phyloP scores from a whole-genome alignment of 306 rosid species.

The Fragaria vesca region DNA sequence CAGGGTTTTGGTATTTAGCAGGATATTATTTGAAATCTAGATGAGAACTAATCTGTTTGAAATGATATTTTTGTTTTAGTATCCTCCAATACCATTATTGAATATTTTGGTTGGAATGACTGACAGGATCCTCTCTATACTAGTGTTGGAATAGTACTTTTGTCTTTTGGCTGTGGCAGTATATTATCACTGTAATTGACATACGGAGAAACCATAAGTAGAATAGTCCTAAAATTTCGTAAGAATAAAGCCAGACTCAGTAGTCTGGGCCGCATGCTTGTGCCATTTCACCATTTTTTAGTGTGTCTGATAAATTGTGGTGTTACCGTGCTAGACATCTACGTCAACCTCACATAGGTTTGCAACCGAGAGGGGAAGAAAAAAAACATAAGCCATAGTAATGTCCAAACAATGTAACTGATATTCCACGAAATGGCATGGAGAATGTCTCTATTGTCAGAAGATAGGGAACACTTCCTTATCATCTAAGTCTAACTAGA shows the following conservation, averaged over 20 bases:
- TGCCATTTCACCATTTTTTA: background rate
- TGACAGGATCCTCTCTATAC: background rate
- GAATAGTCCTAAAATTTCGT: background rate
- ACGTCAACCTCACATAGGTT: background rate
- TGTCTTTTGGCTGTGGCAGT: background rate
- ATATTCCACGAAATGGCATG: background rate
- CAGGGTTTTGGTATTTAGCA: background rate
- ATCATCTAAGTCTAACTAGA: background rate
- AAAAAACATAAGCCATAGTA: background rate
- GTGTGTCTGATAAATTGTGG: background rate
- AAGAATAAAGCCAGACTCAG: background rate
- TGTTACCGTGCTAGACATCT: background rate
- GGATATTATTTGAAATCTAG: background rate
- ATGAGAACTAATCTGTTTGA: background rate
- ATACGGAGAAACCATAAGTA: background rate
- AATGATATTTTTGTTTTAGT: background rate
- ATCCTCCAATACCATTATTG: background rate
- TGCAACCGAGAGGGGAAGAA: background rate
- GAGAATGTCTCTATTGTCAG: background rate
- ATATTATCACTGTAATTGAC: background rate
- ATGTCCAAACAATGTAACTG: background rate
- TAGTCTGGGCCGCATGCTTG: background rate
- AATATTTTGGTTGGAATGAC: background rate
- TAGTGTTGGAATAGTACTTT: background rate
- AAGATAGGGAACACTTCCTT: background rate